Evolutionary conservation across 768 basidiomycete species (phyloP).

Genomic region (Lyophyllum semitale): DNA sequence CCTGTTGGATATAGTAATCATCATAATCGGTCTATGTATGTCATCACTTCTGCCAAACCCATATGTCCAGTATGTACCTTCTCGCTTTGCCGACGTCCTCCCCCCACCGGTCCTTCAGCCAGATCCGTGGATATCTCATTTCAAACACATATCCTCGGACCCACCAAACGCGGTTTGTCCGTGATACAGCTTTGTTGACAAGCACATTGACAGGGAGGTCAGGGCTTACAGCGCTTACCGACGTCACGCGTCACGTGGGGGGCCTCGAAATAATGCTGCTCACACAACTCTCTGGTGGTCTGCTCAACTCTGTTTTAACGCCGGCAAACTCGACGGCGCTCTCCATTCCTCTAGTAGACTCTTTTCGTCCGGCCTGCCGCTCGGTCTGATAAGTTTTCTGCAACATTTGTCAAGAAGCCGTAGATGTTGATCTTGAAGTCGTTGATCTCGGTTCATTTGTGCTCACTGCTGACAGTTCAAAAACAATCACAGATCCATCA

Average conservation of each 20-base stretch:
- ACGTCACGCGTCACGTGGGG: neutral
- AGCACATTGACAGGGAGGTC: neutral
- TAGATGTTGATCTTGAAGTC: neutral
- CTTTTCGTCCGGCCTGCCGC: neutral
- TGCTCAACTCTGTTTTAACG: neutral
- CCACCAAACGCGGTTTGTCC: neutral
- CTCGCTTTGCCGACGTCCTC: neutral
- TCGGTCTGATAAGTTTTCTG: neutral
- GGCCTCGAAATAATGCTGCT: too few species aligned
- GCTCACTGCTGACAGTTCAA: neutral
- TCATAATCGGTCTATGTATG: neutral
- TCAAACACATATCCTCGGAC: neutral
- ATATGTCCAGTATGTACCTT: neutral
- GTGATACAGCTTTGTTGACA: neutral
- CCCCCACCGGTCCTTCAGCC: neutral
- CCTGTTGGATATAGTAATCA: too few species aligned
- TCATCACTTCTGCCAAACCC: neutral
- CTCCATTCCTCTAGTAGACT: neutral
- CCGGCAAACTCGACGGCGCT: neutral
- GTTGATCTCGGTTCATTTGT: constrained; percentile 1
- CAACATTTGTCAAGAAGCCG: constrained; percentile 1
- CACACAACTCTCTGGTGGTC: too few species aligned
- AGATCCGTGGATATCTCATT: neutral
- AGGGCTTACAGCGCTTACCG: neutral
- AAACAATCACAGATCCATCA: neutral